Percentiles rank a stretch among this genome's conserved stretches.
Evolutionary conservation across 345 rosid genomes (phyloP).

Genomic region (Turnera subulata): DNA sequence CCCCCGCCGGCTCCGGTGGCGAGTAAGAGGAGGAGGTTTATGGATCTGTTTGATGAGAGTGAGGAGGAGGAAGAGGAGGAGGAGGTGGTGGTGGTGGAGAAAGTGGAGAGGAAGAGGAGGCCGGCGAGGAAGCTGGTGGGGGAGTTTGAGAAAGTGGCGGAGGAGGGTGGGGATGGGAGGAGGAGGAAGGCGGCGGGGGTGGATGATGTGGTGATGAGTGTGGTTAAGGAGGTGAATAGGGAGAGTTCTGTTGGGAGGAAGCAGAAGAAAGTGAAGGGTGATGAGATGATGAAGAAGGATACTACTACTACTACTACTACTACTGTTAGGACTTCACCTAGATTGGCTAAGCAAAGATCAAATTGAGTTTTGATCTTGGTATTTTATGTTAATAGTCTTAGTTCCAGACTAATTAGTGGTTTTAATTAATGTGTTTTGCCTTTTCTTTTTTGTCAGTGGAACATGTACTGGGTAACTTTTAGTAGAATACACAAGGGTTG

Average conservation of each 20-base stretch:
- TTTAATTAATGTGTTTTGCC: too few relatives aligned
- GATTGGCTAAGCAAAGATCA: constrained; percentile 39
- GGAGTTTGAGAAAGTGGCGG: constrained; percentile 72
- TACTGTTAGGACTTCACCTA: constrained; percentile 51
- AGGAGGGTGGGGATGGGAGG: constrained; percentile 12
- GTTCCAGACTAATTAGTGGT: too few relatives aligned
- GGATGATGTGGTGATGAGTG: constrained; percentile 22
- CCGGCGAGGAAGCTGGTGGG: constrained; percentile 54
- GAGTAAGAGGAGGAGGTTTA: constrained; percentile 42
- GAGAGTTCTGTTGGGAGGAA: constrained; percentile 8
- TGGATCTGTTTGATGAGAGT: constrained; percentile 45
- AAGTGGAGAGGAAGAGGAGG: constrained; percentile 14
- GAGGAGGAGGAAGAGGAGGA: constrained; percentile 33
- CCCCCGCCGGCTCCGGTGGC: constrained; percentile 70
- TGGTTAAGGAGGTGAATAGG: constrained; percentile 23
- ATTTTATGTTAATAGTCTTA: too few relatives aligned
- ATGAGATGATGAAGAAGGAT: background rate
- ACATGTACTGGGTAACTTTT: too few relatives aligned
- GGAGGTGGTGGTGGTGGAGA: background rate
- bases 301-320: background rate
- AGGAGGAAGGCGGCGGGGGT: constrained; percentile 8
- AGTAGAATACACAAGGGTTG: too few relatives aligned
- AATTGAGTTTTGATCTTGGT: too few relatives aligned
- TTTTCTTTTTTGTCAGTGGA: too few relatives aligned
- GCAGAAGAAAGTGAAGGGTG: constrained; percentile 15